Evolutionary conservation across 2,329 filamentous ascomycete genomes (phyloP).

Genomic region (Talaromyces marneffei): DNA sequence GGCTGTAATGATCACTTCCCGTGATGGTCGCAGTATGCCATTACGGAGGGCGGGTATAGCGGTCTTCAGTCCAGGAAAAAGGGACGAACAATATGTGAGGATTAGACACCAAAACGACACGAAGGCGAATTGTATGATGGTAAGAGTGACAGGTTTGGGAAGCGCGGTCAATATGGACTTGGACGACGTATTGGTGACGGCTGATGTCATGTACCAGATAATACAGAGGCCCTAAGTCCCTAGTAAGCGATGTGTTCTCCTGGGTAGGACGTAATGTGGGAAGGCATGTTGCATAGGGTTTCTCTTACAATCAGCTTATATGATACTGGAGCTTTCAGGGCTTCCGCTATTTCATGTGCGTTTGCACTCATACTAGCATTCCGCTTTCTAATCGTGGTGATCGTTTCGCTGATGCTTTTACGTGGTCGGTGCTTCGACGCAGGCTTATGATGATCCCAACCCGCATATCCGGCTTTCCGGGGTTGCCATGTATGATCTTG

Average conservation of each 20-base stretch:
- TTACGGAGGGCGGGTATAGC: slow-evolving; percentile 73
- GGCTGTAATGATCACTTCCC: slow-evolving; percentile 77
- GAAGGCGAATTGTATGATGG: slow-evolving; percentile 86
- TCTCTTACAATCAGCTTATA: slow-evolving; percentile 72
- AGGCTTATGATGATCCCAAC: slow-evolving; percentile 32
- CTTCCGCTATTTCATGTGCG: slow-evolving; percentile 86
- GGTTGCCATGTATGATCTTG: slow-evolving; percentile 56
- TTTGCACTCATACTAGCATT: slow-evolving; percentile 86
- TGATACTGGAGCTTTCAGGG: slow-evolving; percentile 82
- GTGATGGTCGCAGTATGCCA: slow-evolving; percentile 73
- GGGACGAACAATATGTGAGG: slow-evolving; percentile 66
- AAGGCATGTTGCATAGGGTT: background rate
- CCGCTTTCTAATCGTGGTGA: slow-evolving; percentile 72
- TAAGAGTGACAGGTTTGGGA: slow-evolving; percentile 83
- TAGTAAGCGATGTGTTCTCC: slow-evolving; percentile 20
- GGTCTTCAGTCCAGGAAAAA: slow-evolving; percentile 65
- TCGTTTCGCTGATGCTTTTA: slow-evolving; percentile 85
- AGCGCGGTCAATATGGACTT: slow-evolving; percentile 94
- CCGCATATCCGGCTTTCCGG: slow-evolving; percentile 48
- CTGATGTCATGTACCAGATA: slow-evolving; percentile 91
- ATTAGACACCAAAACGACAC: slow-evolving; percentile 83
- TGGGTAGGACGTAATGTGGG: background rate
- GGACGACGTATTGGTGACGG: slow-evolving; percentile 93
- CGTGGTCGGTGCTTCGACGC: slow-evolving; percentile 59
- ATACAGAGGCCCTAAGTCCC: slow-evolving; percentile 68